Conservation (phyloP, 495 filamentous ascomycete species). For the Tetracladium marchalianum region DNA sequence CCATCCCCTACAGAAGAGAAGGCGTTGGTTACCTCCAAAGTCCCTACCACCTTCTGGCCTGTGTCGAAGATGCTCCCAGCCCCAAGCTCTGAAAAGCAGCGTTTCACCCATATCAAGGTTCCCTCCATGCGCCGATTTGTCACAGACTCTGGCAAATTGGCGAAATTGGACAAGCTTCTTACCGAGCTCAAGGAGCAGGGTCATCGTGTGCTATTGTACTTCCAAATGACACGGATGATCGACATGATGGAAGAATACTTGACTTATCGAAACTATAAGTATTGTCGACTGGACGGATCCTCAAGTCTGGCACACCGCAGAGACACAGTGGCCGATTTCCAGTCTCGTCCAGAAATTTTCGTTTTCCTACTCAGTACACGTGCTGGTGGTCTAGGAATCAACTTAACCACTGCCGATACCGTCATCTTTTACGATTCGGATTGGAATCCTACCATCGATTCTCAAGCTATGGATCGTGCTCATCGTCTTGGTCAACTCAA, state of each 20-base stretch:
- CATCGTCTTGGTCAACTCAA: slow-evolving; percentile 95
- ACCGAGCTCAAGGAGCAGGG: slow-evolving; percentile 80
- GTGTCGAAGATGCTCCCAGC: slow-evolving; percentile 55
- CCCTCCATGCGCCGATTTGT: slow-evolving; percentile 99
- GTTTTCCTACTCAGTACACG: slow-evolving; percentile 93
- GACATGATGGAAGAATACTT: slow-evolving; percentile 99
- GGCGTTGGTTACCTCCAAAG: slow-evolving; percentile 57
- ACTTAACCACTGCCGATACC: slow-evolving; percentile 82
- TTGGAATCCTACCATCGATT: slow-evolving; percentile 99
- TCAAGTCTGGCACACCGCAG: slow-evolving; percentile 97
- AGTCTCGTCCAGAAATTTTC: slow-evolving; percentile 84
- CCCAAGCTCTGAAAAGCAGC: slow-evolving; percentile 66
- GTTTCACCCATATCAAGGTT: slow-evolving; percentile 83
- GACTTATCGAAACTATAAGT: slow-evolving; percentile 97
- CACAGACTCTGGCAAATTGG: slow-evolving; percentile 92
- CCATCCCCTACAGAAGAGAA: slow-evolving; percentile 58
- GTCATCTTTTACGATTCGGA: slow-evolving; percentile 99
- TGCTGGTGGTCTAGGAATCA: slow-evolving; percentile 96
- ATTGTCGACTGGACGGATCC: slow-evolving; percentile 90
- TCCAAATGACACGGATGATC: slow-evolving; percentile 99
- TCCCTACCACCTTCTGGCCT: slow-evolving; percentile 55
- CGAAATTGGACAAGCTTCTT: slow-evolving; percentile 80
- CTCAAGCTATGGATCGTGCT: slow-evolving; percentile 96
- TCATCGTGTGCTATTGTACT: slow-evolving; percentile 97
- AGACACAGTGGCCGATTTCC: slow-evolving; percentile 96